phyloP scores from a whole-genome alignment of 495 filamentous ascomycete species.

The Penicillium odoratum region DNA sequence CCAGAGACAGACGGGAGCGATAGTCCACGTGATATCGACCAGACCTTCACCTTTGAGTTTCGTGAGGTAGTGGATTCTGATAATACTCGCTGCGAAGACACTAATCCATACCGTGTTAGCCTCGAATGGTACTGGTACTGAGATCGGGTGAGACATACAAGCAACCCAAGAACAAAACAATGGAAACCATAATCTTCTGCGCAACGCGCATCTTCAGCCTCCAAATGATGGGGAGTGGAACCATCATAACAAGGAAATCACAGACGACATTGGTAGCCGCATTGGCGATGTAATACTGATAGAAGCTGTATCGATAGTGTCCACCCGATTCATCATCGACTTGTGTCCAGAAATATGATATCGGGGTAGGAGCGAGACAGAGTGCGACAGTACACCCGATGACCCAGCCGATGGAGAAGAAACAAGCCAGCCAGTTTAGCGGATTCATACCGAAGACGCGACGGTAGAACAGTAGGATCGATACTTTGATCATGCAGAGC shows the following conservation, averaged over 20 bases:
- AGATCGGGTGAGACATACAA: constrained; percentile 21
- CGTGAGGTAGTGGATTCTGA: constrained; percentile 32
- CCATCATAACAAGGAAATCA: constrained; percentile 52
- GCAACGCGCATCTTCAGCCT: constrained; percentile 40
- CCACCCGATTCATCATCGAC: constrained; percentile 5
- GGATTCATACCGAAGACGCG: constrained; percentile 24
- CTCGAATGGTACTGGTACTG: not conserved
- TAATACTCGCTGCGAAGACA: constrained; percentile 24
- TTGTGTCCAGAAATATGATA: constrained; percentile 26
- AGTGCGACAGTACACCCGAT: constrained; percentile 22
- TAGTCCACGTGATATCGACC: constrained; percentile 37
- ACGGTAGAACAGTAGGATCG: constrained; percentile 27
- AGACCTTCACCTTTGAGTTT: constrained; percentile 15
- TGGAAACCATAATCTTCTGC: constrained; percentile 47
- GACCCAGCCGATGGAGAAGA: constrained; percentile 13
- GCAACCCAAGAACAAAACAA: constrained; percentile 50
- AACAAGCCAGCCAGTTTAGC: constrained; percentile 12
- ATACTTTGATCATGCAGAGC: constrained; percentile 22
- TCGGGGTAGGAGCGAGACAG: constrained; percentile 8
- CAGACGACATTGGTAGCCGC: constrained; percentile 52
- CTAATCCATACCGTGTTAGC: constrained; percentile 8
- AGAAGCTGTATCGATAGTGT: constrained; percentile 19
- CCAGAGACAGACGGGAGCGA: constrained; percentile 43
- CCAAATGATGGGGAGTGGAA: constrained; percentile 49
- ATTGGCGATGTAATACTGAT: constrained; percentile 38